Percentiles rank a stretch among this genome's conserved stretches.
Evolutionary conservation across 2,329 filamentous ascomycete genomes (phyloP).

Genomic region (Harringtonia aguacate): DNA sequence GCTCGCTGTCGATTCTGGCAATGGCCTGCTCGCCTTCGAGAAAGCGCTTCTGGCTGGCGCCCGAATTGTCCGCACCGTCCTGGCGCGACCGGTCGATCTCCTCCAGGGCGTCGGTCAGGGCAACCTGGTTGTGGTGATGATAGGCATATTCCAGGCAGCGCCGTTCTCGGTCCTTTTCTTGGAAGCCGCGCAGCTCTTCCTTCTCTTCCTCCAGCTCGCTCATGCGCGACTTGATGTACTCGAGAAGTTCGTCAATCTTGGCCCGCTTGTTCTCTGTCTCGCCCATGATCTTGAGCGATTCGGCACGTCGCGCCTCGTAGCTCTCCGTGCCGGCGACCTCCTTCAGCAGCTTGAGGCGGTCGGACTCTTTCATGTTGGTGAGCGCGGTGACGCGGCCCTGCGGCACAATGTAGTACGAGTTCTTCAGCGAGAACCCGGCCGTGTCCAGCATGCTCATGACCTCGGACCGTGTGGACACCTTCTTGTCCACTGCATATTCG

Average conservation of each 20-base stretch:
- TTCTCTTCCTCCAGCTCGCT: constrained; percentile 92
- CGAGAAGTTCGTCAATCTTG: constrained; percentile 87
- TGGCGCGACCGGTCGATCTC: constrained; percentile 74
- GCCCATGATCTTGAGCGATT: constrained; percentile 92
- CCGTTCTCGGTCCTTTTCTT: constrained; percentile 88
- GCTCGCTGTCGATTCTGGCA: constrained; percentile 63
- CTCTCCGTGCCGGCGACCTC: constrained; percentile 98
- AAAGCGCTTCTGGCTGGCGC: constrained; percentile 68
- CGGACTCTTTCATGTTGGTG: constrained; percentile 97
- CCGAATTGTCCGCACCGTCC: constrained; percentile 73
- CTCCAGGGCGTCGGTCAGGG: constrained; percentile 66
- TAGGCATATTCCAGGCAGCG: constrained; percentile 91
- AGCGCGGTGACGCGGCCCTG: constrained; percentile 91
- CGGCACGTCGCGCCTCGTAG: constrained; percentile 82
- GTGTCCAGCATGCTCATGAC: constrained; percentile 94
- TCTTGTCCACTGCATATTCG: constrained; percentile 94
- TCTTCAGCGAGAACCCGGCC: constrained; percentile 91
- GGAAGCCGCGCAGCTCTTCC: constrained; percentile 85
- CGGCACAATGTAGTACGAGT: constrained; percentile 98
- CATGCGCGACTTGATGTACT: constrained; percentile 84
- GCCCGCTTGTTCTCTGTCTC: constrained; percentile 91
- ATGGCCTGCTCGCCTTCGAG: constrained; percentile 71
- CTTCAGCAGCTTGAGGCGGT: constrained; percentile 81
- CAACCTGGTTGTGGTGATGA: constrained; percentile 78
- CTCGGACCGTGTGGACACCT: constrained; percentile 79